These are phyloP conservation scores for Penicillium sp. DNA, from an alignment of 2,329 filamentous ascomycete species.

Conservation along the genomic window DNA sequence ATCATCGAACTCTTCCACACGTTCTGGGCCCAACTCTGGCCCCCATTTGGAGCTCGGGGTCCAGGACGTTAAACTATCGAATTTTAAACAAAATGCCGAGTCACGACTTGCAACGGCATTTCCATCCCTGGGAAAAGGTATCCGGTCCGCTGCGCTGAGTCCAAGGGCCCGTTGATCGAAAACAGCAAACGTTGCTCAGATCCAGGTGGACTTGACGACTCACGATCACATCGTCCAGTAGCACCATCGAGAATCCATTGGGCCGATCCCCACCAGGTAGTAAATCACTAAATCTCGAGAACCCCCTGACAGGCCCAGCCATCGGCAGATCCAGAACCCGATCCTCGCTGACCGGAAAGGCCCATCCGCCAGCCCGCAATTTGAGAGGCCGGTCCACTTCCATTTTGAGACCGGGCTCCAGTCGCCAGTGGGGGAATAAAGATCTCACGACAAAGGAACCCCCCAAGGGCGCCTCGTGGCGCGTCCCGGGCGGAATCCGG, in stretches of 20 bases:
- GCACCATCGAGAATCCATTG: not conserved
- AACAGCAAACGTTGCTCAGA: not conserved
- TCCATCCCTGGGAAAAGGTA: not conserved
- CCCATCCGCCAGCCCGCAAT: conserved; percentile 5
- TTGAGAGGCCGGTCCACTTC: not conserved
- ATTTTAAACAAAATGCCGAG: conserved; percentile 1
- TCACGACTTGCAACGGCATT: conserved; percentile 1
- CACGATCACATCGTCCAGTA: conserved; percentile 7
- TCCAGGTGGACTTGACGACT: not conserved
- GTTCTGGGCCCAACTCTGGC: conserved; percentile 9
- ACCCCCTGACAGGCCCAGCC: conserved; percentile 3
- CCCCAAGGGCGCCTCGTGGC: conserved; percentile 2
- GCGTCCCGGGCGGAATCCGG: conserved; percentile 4
- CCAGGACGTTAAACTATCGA: conserved; percentile 18
- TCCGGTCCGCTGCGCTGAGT: not conserved
- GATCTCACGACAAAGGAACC: conserved; percentile 9
- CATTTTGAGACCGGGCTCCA: not conserved
- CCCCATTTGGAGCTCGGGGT: not conserved
- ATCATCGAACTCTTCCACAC: conserved; percentile 7
- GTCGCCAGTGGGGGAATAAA: conserved; percentile 1
- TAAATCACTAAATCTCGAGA: conserved; percentile 1
- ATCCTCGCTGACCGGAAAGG: conserved; percentile 11
- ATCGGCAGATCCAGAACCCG: conserved; percentile 12
- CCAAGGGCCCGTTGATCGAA: not conserved
- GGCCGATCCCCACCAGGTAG: conserved; percentile 1